A percentile compares a stretch with the other conserved stretches of the same genome.
Conservation (phyloP, 2,329 filamentous ascomycete genomes). For the Colletotrichum eleusines region DNA sequence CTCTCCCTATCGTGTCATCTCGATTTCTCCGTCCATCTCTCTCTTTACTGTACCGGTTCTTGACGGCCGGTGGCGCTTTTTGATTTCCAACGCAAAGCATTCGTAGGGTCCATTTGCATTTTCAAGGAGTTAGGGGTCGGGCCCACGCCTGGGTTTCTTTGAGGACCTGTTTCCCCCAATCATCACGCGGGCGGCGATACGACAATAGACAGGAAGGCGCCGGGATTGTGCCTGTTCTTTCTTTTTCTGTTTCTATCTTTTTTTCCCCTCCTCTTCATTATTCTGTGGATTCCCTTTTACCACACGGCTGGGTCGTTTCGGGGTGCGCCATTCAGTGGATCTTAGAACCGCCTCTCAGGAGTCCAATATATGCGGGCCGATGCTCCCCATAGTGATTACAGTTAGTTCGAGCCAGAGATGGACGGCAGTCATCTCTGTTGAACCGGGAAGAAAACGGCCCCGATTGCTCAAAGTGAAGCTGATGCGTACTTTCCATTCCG, state of each 20-base stretch:
- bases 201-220: constrained; percentile 5
- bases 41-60: neutral
- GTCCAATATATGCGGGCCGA: neutral
- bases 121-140: constrained; percentile 14
- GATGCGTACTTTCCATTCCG: neutral
- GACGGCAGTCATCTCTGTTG: neutral
- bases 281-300: neutral
- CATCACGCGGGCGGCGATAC: constrained; percentile 2
- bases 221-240: neutral
- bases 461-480: neutral
- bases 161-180: neutral
- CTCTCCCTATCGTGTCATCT: neutral
- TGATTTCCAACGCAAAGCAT: constrained; percentile 7
- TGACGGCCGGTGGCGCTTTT: constrained; percentile 1
- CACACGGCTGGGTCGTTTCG: neutral
- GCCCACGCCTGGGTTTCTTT: neutral
- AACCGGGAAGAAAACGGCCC: neutral
- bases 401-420: neutral
- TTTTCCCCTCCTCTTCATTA: no score
- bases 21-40: neutral
- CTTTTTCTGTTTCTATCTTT: no score
- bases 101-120: constrained; percentile 10
- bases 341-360: constrained; percentile 3
- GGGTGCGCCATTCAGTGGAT: neutral
- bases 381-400: neutral